Percentiles rank a stretch among this genome's conserved stretches.
phyloP scores from a whole-genome alignment of 75 land plant genomes.

The Chamaecyparis obtusa region DNA sequence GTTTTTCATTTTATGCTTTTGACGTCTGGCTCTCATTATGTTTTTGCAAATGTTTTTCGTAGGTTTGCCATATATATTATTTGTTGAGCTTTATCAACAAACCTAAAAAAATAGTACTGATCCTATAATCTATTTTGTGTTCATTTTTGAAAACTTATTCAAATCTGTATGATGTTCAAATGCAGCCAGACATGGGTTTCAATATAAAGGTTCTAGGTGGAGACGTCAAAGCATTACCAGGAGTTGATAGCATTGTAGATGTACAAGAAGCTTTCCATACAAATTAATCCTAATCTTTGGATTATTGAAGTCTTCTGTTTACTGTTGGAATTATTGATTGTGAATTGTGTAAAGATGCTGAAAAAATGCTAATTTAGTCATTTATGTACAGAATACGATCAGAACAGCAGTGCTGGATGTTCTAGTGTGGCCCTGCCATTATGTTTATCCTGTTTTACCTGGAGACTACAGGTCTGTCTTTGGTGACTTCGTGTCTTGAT shows the following conservation, averaged over 20 bases:
- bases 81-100: neutral
- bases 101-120: neutral
- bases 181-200: conserved; percentile 41
- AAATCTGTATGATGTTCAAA: conserved; percentile 5
- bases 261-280: conserved; percentile 12
- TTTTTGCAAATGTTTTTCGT: neutral
- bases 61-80: neutral
- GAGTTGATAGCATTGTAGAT: conserved; percentile 42
- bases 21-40: no score
- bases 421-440: conserved; percentile 44
- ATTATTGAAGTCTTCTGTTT: neutral
- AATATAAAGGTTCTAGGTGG: conserved; percentile 37
- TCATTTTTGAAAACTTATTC: neutral
- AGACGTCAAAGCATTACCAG: conserved; percentile 35
- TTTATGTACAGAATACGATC: conserved; percentile 28
- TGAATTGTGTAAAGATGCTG: neutral
- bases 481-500: neutral
- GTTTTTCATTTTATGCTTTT: no score
- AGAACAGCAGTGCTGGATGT: conserved; percentile 27
- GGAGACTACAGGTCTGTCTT: conserved; percentile 38
- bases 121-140: neutral
- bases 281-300: neutral
- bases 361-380: neutral
- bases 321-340: neutral
- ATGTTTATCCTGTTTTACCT: conserved; percentile 37